Evolutionary conservation across 2,329 filamentous ascomycete species (phyloP).

Genomic region (Parastagonospora nodorum): DNA sequence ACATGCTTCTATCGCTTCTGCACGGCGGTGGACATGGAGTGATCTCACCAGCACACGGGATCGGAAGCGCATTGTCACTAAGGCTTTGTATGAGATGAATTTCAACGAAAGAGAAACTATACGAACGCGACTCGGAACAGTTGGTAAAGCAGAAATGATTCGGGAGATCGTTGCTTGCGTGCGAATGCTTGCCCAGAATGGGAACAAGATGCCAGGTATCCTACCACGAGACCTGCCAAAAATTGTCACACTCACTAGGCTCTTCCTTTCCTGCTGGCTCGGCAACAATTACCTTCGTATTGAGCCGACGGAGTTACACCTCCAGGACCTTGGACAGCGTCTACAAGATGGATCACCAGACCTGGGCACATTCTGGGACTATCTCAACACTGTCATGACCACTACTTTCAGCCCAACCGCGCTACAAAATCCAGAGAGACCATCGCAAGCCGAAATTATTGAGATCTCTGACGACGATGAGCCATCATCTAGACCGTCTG

Average conservation of each 20-base stretch:
- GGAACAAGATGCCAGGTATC: constrained; percentile 30
- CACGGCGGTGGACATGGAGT: constrained; percentile 41
- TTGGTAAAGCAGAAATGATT: constrained; percentile 25
- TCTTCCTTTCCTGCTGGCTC: constrained; percentile 46
- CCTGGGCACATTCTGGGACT: constrained; percentile 29
- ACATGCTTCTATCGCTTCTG: constrained; percentile 30
- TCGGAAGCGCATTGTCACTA: constrained; percentile 52
- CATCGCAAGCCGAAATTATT: constrained; percentile 35
- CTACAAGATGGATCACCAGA: constrained; percentile 18
- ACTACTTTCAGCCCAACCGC: constrained; percentile 33
- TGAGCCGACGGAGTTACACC: constrained; percentile 6
- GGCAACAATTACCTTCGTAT: constrained; percentile 24
- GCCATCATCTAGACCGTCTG: not conserved
- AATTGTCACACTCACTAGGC: constrained; percentile 28
- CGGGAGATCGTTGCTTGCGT: constrained; percentile 32
- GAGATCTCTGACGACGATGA: constrained; percentile 37
- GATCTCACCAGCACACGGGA: constrained; percentile 47
- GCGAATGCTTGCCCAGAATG: constrained; percentile 22
- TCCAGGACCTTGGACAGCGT: constrained; percentile 22
- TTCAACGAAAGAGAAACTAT: constrained; percentile 25
- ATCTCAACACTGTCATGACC: constrained; percentile 23
- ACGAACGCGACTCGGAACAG: constrained; percentile 19
- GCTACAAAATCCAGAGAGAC: constrained; percentile 20
- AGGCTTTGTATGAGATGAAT: constrained; percentile 44
- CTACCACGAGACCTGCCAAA: constrained; percentile 30